Conservation (phyloP, 164 flowering plant genomes). For the Vitis cinerea region DNA sequence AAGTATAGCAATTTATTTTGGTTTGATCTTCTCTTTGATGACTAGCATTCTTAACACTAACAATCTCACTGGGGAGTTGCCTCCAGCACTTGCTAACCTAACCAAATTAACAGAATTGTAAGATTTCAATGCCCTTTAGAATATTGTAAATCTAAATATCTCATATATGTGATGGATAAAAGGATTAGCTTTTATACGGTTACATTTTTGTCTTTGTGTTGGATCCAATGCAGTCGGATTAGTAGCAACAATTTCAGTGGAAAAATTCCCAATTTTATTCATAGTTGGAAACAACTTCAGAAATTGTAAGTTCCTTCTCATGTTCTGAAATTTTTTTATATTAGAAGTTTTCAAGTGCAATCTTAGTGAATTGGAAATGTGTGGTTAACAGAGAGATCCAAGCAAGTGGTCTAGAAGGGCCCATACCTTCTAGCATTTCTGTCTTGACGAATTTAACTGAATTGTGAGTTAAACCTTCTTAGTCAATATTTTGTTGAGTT, state of each 20-base stretch:
- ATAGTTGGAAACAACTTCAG: no score
- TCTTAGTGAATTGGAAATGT: background rate
- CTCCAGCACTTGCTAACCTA: constrained; percentile 9
- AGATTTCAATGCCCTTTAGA: background rate
- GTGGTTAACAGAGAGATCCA: constrained; percentile 16
- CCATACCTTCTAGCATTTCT: constrained; percentile 18
- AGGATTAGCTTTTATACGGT: background rate
- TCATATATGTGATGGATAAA: no score
- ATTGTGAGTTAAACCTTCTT: constrained; percentile 28
- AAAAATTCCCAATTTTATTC: background rate
- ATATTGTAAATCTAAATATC: no score
- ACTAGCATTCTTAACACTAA: constrained; percentile 8
- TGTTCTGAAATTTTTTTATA: no score
- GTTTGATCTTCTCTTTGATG: no score
- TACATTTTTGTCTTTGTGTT: background rate
- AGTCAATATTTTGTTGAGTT: background rate
- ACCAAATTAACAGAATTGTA: constrained; percentile 16
- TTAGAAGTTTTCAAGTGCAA: no score
- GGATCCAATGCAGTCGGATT: no score
- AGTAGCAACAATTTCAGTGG: background rate
- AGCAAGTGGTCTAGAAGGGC: constrained; percentile 20
- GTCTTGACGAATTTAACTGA: constrained; percentile 14
- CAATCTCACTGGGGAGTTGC: constrained; percentile 16
- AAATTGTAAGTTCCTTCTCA: no score
- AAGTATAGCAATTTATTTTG: no score